A percentile compares a stretch with the other conserved stretches of the same genome.
Conservation (phyloP, 345 rosid genomes). For the Abelmoschus esculentus region DNA sequence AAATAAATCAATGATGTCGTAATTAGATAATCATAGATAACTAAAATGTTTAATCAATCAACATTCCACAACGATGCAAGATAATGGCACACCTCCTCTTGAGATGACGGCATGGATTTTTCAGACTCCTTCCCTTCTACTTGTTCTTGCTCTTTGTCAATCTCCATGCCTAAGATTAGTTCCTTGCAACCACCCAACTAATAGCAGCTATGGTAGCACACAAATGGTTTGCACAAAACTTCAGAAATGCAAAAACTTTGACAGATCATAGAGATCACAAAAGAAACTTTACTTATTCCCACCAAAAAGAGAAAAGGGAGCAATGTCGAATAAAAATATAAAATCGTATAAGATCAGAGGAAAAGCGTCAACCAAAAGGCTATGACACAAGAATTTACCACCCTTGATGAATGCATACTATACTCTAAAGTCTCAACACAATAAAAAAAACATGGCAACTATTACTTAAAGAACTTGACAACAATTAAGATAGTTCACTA, state of each 20-base stretch:
- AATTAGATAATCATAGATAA: background rate
- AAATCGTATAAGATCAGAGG: background rate
- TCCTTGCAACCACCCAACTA: background rate
- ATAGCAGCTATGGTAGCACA: background rate
- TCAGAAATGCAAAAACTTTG: background rate
- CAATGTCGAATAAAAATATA: background rate
- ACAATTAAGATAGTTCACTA: background rate
- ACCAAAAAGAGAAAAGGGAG: background rate
- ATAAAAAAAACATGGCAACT: background rate
- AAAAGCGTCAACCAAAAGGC: background rate
- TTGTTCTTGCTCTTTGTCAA: slow-evolving; percentile 5
- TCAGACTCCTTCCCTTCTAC: background rate
- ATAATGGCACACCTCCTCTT: slow-evolving; percentile 44
- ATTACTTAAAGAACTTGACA: background rate
- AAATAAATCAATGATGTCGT: background rate
- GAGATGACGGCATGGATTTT: slow-evolving; percentile 47
- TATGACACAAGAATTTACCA: background rate
- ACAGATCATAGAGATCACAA: background rate
- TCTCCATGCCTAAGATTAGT: slow-evolving; percentile 6
- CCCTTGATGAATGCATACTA: background rate
- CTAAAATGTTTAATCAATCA: slow-evolving; percentile 1
- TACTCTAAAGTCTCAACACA: background rate
- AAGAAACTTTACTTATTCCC: slow-evolving; percentile 8
- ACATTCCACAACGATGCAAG: background rate
- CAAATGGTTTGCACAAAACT: background rate